Percentiles rank a stretch among this genome's conserved stretches.
Conservation (phyloP, 768 basidiomycete genomes). For the Xerocomellus intermedius region DNA sequence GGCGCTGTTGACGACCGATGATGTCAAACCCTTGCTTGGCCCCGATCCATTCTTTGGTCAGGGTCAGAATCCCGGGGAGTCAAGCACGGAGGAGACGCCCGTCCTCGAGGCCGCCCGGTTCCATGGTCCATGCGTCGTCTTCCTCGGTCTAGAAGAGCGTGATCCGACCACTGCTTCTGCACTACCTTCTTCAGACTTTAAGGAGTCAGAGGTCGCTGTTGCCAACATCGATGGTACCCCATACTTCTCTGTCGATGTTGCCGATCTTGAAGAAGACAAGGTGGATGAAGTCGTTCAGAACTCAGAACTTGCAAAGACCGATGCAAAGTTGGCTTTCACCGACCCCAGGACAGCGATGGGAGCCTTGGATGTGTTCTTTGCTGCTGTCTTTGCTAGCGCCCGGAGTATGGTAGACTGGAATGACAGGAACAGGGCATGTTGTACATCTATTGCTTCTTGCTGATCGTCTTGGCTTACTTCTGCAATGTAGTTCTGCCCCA, state of each 20-base stretch:
- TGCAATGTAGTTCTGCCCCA: conserved; percentile 75
- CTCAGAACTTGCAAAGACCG: conserved; percentile 37
- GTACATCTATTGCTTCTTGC: neutral
- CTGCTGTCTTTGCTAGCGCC: conserved; percentile 74
- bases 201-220: conserved; percentile 50
- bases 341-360: conserved; percentile 62
- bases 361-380: conserved; percentile 60
- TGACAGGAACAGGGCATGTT: conserved; percentile 70
- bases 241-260: conserved; percentile 82
- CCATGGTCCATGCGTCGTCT: conserved; percentile 61
- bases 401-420: conserved; percentile 94
- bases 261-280: conserved; percentile 44
- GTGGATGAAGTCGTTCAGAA: conserved; percentile 44
- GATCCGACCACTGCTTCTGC: conserved; percentile 44
- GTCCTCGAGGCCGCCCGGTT: conserved; percentile 58
- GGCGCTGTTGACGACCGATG: conserved; percentile 56
- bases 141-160: conserved; percentile 75
- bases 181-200: conserved; percentile 66
- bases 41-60: conserved; percentile 71
- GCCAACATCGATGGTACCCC: conserved; percentile 74
- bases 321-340: conserved; percentile 50
- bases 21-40: conserved; percentile 66
- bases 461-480: neutral
- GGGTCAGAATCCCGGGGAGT: conserved; percentile 45
- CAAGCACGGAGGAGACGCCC: conserved; percentile 23